These are phyloP conservation scores for Boletus fagicola DNA, from an alignment of 768 basidiomycete genomes.

Conservation along the genomic window DNA sequence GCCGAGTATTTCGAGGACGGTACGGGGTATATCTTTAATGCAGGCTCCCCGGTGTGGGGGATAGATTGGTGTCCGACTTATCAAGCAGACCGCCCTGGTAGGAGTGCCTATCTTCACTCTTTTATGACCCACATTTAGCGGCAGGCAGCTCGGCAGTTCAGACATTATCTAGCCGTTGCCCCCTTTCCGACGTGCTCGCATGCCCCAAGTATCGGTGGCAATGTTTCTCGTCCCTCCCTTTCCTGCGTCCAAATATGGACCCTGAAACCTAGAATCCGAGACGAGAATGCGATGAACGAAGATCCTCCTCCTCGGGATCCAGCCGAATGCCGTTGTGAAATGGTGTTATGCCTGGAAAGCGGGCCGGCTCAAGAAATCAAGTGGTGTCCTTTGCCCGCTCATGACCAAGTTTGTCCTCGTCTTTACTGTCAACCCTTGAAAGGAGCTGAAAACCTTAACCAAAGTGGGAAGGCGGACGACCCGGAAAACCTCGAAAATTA, in stretches of 20 bases:
- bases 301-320: conserved; percentile 24
- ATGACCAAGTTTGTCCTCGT: conserved; percentile 49
- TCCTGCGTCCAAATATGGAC: conserved; percentile 91
- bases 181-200: conserved; percentile 66
- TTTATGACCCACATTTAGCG: not conserved
- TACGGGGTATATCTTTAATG: conserved; percentile 71
- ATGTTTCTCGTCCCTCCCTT: conserved; percentile 49
- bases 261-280: conserved; percentile 27
- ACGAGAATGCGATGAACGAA: conserved; percentile 13
- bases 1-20: conserved; percentile 60
- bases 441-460: not conserved
- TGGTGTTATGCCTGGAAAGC: conserved; percentile 81
- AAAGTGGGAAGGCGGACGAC: conserved; percentile 24
- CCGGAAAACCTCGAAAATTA: conserved; percentile 51
- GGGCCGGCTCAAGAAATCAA: conserved; percentile 80
- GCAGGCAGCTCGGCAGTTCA: conserved; percentile 47
- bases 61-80: conserved; percentile 92
- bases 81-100: conserved; percentile 53
- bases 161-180: conserved; percentile 83
- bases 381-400: conserved; percentile 91
- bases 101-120: conserved; percentile 6
- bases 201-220: conserved; percentile 64
- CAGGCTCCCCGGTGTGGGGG: conserved; percentile 88
- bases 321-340: conserved; percentile 63
- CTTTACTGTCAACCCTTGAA: not conserved